Evolutionary conservation across 2,329 filamentous ascomycete genomes (phyloP).

Genomic region (Esteya vermicola): DNA sequence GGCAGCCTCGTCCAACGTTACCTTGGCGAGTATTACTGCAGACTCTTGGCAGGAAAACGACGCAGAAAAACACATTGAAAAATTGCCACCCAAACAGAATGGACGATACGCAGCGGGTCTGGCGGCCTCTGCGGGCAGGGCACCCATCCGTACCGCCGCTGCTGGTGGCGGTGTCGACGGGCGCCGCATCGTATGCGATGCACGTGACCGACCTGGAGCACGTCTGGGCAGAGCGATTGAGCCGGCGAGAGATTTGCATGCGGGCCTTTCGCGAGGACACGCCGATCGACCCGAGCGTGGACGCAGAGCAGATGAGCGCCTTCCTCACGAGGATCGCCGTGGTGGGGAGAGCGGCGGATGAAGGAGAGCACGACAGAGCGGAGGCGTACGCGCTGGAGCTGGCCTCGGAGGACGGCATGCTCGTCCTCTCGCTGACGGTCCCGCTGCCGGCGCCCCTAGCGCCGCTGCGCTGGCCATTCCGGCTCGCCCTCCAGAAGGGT

Average conservation of each 20-base stretch:
- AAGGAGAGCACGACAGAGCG: neutral
- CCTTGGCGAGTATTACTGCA: too few species aligned
- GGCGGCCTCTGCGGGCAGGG: slow-evolving; percentile 32
- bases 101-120: slow-evolving; percentile 16
- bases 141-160: slow-evolving; percentile 40
- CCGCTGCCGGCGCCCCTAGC: slow-evolving; percentile 47
- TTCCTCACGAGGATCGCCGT: slow-evolving; percentile 40
- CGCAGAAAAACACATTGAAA: neutral
- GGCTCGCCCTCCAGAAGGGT: slow-evolving; percentile 33
- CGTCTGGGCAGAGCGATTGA: slow-evolving; percentile 57
- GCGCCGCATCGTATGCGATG: slow-evolving; percentile 41
- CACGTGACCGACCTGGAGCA: slow-evolving; percentile 58
- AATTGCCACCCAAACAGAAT: neutral
- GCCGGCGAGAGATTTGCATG: slow-evolving; percentile 44
- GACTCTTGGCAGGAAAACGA: too few species aligned
- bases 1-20: too few species aligned
- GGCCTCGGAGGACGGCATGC: slow-evolving; percentile 17
- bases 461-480: slow-evolving; percentile 51
- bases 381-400: neutral
- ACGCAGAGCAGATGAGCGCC: slow-evolving; percentile 49
- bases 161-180: slow-evolving; percentile 46
- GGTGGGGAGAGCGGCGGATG: neutral
- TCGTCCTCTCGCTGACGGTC: slow-evolving; percentile 42
- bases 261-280: slow-evolving; percentile 50
- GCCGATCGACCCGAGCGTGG: slow-evolving; percentile 60